Base-by-base conservation (phyloP, 1,139 yeast genomes). In the Zygosaccharomyces pseudobailii region DNA sequence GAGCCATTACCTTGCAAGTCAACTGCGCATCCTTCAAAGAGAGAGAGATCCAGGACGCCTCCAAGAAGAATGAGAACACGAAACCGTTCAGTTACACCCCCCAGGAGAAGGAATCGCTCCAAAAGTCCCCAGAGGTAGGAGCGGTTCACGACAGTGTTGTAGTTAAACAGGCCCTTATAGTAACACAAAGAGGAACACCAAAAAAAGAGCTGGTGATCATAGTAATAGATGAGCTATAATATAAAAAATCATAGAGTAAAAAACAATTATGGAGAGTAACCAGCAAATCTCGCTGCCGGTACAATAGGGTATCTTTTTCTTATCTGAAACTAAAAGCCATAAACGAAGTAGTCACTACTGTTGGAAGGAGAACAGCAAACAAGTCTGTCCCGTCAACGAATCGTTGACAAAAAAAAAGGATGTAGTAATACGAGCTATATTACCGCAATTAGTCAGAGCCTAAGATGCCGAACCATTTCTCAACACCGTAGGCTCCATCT, bases 391-490 rank as follows among this genome's bases (percentile, higher is more conserved):
- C 21, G 24, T 20, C 22, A 43, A 28, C 32, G 40, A 42, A 37
- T 27, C 28, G 40, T 28, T 28, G 47, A n/a, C 45, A 48, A 32
- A 40, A 34, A 48, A 43, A 41, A 32, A 38, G 37, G 28, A 27
- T 8, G 27, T 23, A 37, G 33, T 33, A 37, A 39, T 30, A 33
- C 40, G 37, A 35, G 41, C 30, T 21, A 39, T 19, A 22, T 21
- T 22, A 30, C 32, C 27, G 13, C 20, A 39, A 40, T 51, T 57
- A 58, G 51, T 57, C 55, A 35, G 49, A 37, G 42, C 54, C 40
- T 23, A 55, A 70, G 51, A 82, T 70, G 63, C 92, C 92, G 86
- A 87, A 85, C 75, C 75, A 77, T 68, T 82, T 81, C 71, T 85
- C 92, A 56, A 80, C 82, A 58, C 74, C 75, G 66, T 75, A 76